Conservation (phyloP, 2,329 filamentous ascomycete species). For the Alternaria angustiovoidea region DNA sequence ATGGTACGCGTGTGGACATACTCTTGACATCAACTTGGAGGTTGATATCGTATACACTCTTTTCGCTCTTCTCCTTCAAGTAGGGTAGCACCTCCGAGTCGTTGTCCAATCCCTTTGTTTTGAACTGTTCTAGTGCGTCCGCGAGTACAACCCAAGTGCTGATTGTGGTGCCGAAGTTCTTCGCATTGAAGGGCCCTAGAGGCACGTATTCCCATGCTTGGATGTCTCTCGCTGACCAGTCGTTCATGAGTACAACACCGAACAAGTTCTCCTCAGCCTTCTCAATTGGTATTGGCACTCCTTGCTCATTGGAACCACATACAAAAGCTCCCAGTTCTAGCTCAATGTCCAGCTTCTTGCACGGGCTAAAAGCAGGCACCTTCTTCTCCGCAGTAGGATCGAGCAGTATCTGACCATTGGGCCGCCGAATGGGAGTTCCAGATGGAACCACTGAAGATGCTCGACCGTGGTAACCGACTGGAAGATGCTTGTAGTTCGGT, state of each 20-base stretch:
- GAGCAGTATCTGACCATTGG: slow-evolving; percentile 75
- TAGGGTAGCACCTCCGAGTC: slow-evolving; percentile 67
- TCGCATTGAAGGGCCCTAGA: slow-evolving; percentile 81
- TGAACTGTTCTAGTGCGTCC: slow-evolving; percentile 77
- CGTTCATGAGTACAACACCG: slow-evolving; percentile 83
- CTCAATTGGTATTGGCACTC: slow-evolving; percentile 67
- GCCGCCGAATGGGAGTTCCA: slow-evolving; percentile 75
- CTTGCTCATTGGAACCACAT: slow-evolving; percentile 69
- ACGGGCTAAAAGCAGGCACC: slow-evolving; percentile 69
- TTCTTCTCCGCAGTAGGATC: slow-evolving; percentile 70
- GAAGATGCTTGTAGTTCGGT: slow-evolving; percentile 82
- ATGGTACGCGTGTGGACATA: slow-evolving; percentile 29
- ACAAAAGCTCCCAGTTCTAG: slow-evolving; percentile 82
- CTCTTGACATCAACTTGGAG: slow-evolving; percentile 70
- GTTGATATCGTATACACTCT: slow-evolving; percentile 73
- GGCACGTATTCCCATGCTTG: slow-evolving; percentile 87
- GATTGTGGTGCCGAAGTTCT: slow-evolving; percentile 83
- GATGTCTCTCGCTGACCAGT: slow-evolving; percentile 85
- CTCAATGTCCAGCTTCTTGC: slow-evolving; percentile 77
- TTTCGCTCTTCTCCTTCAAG: slow-evolving; percentile 66
- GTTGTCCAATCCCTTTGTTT: slow-evolving; percentile 63
- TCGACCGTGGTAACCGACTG: slow-evolving; percentile 82
- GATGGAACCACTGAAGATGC: slow-evolving; percentile 79
- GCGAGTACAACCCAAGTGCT: slow-evolving; percentile 80
- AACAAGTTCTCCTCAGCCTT: slow-evolving; percentile 77